Conservation (phyloP, 768 basidiomycete species). For the Amanita pseudoporphyria region DNA sequence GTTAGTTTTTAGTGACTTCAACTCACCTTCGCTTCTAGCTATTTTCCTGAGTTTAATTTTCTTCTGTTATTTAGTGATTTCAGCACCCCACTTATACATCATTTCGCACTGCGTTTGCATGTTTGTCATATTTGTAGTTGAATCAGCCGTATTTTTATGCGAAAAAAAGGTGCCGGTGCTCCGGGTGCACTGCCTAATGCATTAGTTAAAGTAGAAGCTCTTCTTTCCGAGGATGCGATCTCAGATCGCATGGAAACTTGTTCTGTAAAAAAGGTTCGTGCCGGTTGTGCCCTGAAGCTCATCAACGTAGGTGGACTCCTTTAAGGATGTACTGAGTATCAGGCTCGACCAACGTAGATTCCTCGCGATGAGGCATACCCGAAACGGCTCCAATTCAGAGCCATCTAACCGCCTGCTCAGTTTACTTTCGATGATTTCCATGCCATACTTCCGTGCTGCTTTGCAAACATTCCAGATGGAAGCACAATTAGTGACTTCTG, state of each 20-base stretch:
- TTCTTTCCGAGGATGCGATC: background rate
- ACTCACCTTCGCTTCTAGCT: too few relatives aligned
- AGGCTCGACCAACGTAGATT: background rate
- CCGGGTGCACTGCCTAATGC: too few relatives aligned
- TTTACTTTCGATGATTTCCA: constrained; percentile 5
- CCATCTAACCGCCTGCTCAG: background rate
- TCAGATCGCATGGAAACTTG: background rate
- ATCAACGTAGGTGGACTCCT: background rate
- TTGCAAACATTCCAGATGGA: background rate
- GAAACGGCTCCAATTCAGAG: background rate
- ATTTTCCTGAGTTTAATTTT: too few relatives aligned
- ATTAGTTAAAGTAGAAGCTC: background rate
- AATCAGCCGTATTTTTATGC: too few relatives aligned
- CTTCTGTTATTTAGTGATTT: too few relatives aligned
- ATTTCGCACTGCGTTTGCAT: too few relatives aligned
- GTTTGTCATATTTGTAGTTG: too few relatives aligned
- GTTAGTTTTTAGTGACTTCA: too few relatives aligned
- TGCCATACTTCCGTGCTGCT: constrained; percentile 5
- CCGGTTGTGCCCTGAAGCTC: constrained; percentile 1
- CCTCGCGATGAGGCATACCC: background rate
- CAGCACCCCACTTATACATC: too few relatives aligned
- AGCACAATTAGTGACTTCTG: background rate
- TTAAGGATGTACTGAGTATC: background rate
- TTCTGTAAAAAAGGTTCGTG: background rate
- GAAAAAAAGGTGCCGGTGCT: background rate